Evolutionary conservation across 169 alveolate species (phyloP), one percentile per base, ranked within the genome.

Genomic region (Neospora caninum): DNA sequence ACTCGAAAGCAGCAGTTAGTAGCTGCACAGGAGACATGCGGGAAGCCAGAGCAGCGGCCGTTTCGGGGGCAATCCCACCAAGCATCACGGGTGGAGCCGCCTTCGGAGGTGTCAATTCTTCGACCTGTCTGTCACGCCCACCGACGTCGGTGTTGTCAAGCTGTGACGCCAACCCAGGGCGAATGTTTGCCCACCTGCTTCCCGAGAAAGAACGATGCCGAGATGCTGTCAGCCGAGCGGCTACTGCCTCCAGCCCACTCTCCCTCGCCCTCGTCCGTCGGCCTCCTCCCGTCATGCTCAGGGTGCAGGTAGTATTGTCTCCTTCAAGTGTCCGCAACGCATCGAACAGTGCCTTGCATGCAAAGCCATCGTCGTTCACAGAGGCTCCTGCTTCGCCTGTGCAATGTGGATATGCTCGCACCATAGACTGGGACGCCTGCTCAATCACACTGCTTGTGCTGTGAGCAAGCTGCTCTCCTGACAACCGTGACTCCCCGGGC

Each of bases 11-110:
- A 29, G 78, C 78, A 29, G 78, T 64, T 13, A 64, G 78, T 20
- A 64, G 78, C 78, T 64, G 78, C 34, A 64, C 78, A 20, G 78
- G 78, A 64, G 78, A 64, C 78, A 64, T 64, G 36, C 78, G 78
- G 34, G 78, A 64, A 20, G 78, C 78, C 36, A 64, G 31, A 64
- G 78, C 20, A 64, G 78, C 78, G 78, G 78, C 78, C 34, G 36
- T 27, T 0, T 29, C 78, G 34, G 78, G 78, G 31, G 78, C 78
- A 25, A 64, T 64, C 34, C 78, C 78, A 25, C 78, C 78, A 64
- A 64, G 78, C 78, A 64, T 29, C 78, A 64, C 34, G 29, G 34
- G 78, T 9, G 78, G 78, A 64, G 36, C 78, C 36, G 13, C 78
- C 25, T 27, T 64, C 36, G 36, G 78, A 64, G 78, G 78, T 29